Percentiles rank a stretch among this genome's conserved stretches.
Evolutionary conservation across 441 rosid genomes (phyloP).

Genomic region (Adansonia madagascariensis): DNA sequence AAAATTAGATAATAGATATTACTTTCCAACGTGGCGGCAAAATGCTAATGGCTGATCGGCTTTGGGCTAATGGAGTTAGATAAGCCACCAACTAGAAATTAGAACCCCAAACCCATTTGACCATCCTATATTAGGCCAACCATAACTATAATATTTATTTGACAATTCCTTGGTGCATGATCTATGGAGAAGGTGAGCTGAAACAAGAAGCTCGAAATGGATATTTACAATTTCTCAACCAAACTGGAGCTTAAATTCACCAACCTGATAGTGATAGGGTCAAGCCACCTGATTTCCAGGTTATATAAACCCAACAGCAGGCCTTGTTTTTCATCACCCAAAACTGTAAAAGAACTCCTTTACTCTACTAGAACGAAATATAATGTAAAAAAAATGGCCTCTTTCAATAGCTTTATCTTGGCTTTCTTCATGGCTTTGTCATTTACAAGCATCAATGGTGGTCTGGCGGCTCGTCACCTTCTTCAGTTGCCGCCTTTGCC

Average conservation of each 20-base stretch:
- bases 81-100: conserved; percentile 14
- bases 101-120: background rate
- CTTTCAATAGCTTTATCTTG: conserved; percentile 18
- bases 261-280: background rate
- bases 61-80: conserved; percentile 15
- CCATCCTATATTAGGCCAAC: conserved; percentile 15
- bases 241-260: background rate
- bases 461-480: conserved; percentile 41
- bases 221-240: background rate
- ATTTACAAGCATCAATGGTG: conserved; percentile 25
- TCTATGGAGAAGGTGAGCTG: conserved; percentile 21
- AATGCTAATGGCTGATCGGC: background rate
- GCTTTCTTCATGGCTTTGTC: conserved; percentile 33
- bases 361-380: background rate
- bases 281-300: background rate
- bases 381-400: conserved; percentile 26
- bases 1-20: background rate
- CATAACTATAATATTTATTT: background rate
- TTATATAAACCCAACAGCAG: conserved; percentile 4
- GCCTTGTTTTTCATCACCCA: background rate
- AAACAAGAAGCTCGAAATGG: background rate
- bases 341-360: background rate
- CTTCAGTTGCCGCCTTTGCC: conserved; percentile 36
- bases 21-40: background rate
- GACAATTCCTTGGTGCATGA: background rate